Conservation (phyloP, 2,329 filamentous ascomycete species). For the Aspergillus quadricinctus region DNA sequence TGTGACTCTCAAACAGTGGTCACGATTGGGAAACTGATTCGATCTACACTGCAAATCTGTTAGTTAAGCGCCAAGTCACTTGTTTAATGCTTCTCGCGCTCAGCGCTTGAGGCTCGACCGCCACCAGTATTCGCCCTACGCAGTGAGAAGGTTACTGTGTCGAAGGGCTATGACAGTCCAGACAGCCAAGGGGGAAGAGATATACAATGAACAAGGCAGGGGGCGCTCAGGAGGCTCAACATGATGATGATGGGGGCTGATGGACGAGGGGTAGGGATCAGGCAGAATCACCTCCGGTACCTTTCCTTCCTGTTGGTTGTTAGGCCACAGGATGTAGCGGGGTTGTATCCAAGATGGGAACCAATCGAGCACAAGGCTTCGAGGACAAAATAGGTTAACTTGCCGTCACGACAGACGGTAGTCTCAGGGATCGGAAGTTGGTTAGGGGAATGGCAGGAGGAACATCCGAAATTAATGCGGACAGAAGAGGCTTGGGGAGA, state of each 20-base stretch:
- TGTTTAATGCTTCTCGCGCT: not conserved
- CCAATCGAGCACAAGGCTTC: not conserved
- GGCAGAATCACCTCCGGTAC: not conserved
- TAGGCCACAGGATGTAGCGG: not conserved
- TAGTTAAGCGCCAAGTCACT: not conserved
- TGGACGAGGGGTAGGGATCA: not conserved
- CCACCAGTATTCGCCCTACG: constrained; percentile 14
- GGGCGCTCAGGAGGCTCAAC: not conserved
- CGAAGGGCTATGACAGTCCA: not conserved
- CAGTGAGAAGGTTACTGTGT: constrained; percentile 17
- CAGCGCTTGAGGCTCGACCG: constrained; percentile 2
- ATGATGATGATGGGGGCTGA: not conserved
- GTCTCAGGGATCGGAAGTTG: not conserved
- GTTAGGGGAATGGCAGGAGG: not conserved
- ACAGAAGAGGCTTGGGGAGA: not conserved
- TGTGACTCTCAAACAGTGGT: not conserved
- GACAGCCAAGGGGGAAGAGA: not conserved
- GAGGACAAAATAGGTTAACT: not conserved
- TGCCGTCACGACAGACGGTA: not conserved
- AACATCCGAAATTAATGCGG: not conserved
- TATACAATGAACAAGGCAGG: not conserved
- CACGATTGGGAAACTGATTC: not conserved
- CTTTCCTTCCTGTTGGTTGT: not conserved
- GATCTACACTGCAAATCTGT: not conserved
- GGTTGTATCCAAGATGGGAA: not conserved